A percentile compares a stretch with the other conserved stretches of the same genome.
These are phyloP conservation scores for Cladophialophora exuberans DNA, from an alignment of 2,329 filamentous ascomycete genomes.

Conservation along the genomic window DNA sequence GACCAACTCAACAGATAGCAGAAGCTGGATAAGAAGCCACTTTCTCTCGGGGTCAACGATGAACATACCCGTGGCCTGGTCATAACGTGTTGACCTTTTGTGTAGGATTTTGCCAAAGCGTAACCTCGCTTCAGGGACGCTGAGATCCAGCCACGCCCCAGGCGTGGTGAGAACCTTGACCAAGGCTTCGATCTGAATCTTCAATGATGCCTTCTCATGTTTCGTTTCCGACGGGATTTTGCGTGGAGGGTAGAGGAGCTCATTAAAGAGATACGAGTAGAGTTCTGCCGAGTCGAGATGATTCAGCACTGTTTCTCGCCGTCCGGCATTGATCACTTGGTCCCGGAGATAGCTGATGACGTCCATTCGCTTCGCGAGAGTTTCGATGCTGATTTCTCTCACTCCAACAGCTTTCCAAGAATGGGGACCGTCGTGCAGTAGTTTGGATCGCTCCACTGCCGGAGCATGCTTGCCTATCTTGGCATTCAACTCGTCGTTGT, in stretches of 20 bases:
- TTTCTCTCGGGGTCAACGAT: constrained; percentile 44
- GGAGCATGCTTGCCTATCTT: constrained; percentile 41
- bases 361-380: constrained; percentile 41
- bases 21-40: constrained; percentile 58
- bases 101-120: constrained; percentile 50
- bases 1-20: constrained; percentile 58
- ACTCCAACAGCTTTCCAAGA: constrained; percentile 48
- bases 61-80: constrained; percentile 12
- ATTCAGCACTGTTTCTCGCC: constrained; percentile 42
- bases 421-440: constrained; percentile 43
- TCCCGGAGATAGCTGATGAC: constrained; percentile 40
- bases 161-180: constrained; percentile 46
- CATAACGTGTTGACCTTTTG: constrained; percentile 35
- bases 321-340: constrained; percentile 38
- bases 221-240: constrained; percentile 27
- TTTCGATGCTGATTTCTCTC: constrained; percentile 41
- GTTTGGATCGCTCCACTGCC: constrained; percentile 40
- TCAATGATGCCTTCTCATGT: constrained; percentile 39
- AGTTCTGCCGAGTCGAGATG: constrained; percentile 38
- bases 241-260: constrained; percentile 43
- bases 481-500: constrained; percentile 41
- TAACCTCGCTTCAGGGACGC: constrained; percentile 50
- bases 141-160: constrained; percentile 54
- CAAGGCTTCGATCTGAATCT: constrained; percentile 51
- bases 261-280: constrained; percentile 41